Base-by-base conservation (phyloP, 2,329 filamentous ascomycete genomes). In the Talaromyces verruculosus region DNA sequence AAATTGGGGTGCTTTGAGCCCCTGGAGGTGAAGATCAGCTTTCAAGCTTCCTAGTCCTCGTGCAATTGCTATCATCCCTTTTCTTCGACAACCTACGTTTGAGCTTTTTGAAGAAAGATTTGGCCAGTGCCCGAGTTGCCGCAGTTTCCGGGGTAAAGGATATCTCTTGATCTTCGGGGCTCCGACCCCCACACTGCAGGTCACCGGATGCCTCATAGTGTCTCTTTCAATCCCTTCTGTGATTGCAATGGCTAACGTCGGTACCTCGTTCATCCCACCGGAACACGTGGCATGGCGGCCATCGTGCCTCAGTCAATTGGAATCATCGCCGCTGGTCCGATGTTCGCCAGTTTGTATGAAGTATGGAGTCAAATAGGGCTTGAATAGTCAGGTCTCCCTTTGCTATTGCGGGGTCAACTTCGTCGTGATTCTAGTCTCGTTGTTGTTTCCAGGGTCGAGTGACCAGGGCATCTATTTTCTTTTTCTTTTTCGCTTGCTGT, bases 191-290 rank as follows among this genome's bases (percentile, higher is more conserved):
- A 22, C 53, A 22, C n/a, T 55, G 19, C 33, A 39, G 51, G n/a
- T 57, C 51, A 55, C 30, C 28, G n/a, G 51, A 25, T 57, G 19
- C 11, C 33, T 25, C n/a, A 22, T 22, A 1, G 5, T 57, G n/a
- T 37, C n/a, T 37, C 17, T 57, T 2, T 11, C 30, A 22, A 19
- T 19, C 5, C 49, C 17, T 22, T 37, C 37, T 37, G 15, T 35
- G 33, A 37, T 22, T 22, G 30, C 5, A 3, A 37, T 37, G 0
- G 33, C 37, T 4, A 39, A 57, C 5, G n/a, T 25, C 5, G 15
- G 33, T 37, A 57, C 33, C 53, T 57, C 53, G n/a, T 39, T 57
- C 33, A 57, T 35, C n/a, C 39, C 53, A 57, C 53, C 33, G n/a
- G 33, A 37, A 17, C 11, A 57, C 53, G 33, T 37, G 53, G 33